Evolutionary conservation across 306 rosid genomes (phyloP), one percentile per base, ranked within the genome.

Genomic region (Gynostemma pentaphyllum): DNA sequence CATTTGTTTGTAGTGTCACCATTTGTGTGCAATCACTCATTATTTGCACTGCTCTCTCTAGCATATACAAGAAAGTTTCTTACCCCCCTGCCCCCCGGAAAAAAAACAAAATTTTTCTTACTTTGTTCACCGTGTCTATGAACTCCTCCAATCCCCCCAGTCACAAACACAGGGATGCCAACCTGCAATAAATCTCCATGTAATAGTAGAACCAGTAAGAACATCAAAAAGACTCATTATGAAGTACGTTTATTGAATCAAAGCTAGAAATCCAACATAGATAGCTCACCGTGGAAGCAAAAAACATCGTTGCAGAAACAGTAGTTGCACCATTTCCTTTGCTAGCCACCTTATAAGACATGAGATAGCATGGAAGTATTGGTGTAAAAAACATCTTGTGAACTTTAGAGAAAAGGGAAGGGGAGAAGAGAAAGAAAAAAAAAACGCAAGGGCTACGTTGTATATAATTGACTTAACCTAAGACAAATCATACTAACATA

Each of bases 61-160:
- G 37, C 37, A 32, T 32, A 3, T 32, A 32, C 5, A 32, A 32
- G 7, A 32, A 32, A 7, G 3, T 2, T 32, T 7, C 7, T 32
- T 7, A 2, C 37, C 7, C 37, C 45, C 44, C 44, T 14, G 0
- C 44, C 44, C 44, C 44, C 14, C 44, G 9, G 9, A 4, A 34
- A 34, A 34, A 34, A 53, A 70, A 45, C 22, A 18, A 69, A 65
- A 67, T 68, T 60, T 65, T 60, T 65, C 96, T 9, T 82, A 91
- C 95, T 85, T n/a, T 72, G 42, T 74, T 88, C 90, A 29, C 95
- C 89, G 53, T 88, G 88, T 64, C 92, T 81, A 77, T 88, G 96
- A 22, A 92, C 98, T 72, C 98, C 98, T 62, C 98, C 98, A 47
- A 88, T 80, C 15, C 98, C 96, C 23, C 98, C 97, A 23, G 97